phyloP scores from a whole-genome alignment of 2,329 filamentous ascomycete species.

The Mycosphaerelloides madeirae region DNA sequence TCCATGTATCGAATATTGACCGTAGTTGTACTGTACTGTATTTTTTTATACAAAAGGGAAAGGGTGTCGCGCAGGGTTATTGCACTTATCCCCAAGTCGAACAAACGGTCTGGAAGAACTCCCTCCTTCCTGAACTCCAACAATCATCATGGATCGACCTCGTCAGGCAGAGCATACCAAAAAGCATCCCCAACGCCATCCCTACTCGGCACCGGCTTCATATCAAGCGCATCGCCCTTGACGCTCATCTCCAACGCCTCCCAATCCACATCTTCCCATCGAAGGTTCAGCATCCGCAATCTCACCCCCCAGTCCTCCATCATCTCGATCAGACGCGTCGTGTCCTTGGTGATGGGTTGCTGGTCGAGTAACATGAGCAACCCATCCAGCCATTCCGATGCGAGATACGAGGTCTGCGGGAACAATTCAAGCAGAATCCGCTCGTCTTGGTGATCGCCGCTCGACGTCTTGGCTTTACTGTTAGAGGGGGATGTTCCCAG shows the following conservation, averaged over 20 bases:
- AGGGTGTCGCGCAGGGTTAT: too few species aligned
- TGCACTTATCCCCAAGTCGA: too few species aligned
- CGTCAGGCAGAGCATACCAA: slow-evolving; percentile 64
- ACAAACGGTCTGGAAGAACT: background rate
- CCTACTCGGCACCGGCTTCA: slow-evolving; percentile 61
- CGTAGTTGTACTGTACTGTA: too few species aligned
- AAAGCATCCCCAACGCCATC: slow-evolving; percentile 89
- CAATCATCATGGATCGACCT: slow-evolving; percentile 7
- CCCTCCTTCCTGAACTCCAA: background rate
- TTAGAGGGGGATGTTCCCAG: slow-evolving; percentile 52
- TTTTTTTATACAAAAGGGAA: too few species aligned
- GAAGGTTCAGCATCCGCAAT: slow-evolving; percentile 84
- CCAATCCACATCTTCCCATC: slow-evolving; percentile 70
- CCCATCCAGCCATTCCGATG: slow-evolving; percentile 95
- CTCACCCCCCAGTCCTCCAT: slow-evolving; percentile 89
- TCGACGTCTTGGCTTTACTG: background rate
- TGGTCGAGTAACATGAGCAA: slow-evolving; percentile 92
- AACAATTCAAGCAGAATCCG: slow-evolving; percentile 75
- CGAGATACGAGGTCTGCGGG: slow-evolving; percentile 72
- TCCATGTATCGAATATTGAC: too few species aligned
- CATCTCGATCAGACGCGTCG: slow-evolving; percentile 79
- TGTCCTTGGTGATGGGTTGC: slow-evolving; percentile 93
- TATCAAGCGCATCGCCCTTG: slow-evolving; percentile 39
- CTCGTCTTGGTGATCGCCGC: slow-evolving; percentile 45
- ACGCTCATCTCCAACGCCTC: slow-evolving; percentile 36